Percentiles rank a stretch among this genome's conserved stretches.
Conservation (phyloP, 768 basidiomycete genomes). For the Panus rudis region DNA sequence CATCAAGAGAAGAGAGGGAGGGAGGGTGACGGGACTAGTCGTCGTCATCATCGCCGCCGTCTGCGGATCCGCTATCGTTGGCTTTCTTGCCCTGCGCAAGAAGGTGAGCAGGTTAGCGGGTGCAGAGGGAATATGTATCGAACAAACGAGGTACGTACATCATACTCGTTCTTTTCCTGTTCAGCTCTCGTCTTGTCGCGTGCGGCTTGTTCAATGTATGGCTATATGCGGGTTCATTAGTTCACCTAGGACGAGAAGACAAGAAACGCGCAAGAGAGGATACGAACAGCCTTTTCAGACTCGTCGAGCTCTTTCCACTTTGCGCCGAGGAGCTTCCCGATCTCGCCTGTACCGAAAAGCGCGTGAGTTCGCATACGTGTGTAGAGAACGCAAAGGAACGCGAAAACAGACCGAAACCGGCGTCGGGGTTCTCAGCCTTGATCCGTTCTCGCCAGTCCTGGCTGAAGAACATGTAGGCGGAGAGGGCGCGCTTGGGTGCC, state of each 20-base stretch:
- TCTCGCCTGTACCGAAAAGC: constrained; percentile 51
- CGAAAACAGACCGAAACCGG: constrained; percentile 66
- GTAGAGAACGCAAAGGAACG: constrained; percentile 5
- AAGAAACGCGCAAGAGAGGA: constrained; percentile 1
- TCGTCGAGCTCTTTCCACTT: constrained; percentile 97
- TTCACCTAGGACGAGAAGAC: background rate
- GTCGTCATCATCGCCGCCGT: background rate
- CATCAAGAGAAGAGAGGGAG: too few relatives aligned
- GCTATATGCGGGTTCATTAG: constrained; percentile 55
- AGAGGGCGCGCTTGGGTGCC: constrained; percentile 87
- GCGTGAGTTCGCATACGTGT: constrained; percentile 3
- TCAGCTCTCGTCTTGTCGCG: constrained; percentile 86
- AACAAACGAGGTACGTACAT: constrained; percentile 32
- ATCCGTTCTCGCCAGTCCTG: constrained; percentile 94
- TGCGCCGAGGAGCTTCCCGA: constrained; percentile 90
- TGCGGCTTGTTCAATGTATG: constrained; percentile 82
- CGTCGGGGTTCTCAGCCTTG: constrained; percentile 94
- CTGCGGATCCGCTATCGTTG: background rate
- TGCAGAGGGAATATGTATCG: background rate
- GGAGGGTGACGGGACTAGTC: too few relatives aligned
- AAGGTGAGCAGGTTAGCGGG: background rate
- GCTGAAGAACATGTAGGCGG: constrained; percentile 99
- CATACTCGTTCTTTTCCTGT: constrained; percentile 55
- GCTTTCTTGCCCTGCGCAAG: background rate
- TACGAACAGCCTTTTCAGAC: constrained; percentile 77